phyloP scores from a whole-genome alignment of 495 filamentous ascomycete species.

The Stereocaulon alpinum region DNA sequence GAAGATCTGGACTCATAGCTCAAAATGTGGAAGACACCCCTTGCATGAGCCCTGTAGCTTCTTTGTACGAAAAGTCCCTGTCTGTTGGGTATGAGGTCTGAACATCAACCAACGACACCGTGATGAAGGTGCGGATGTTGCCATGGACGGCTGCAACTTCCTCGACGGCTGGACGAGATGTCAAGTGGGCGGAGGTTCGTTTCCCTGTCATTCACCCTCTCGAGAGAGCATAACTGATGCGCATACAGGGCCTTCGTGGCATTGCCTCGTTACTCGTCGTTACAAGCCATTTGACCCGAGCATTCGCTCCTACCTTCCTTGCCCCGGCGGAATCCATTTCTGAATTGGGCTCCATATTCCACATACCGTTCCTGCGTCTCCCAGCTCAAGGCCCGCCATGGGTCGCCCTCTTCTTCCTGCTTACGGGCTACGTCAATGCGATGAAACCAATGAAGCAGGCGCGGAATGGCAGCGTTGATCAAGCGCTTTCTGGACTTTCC shows the following conservation, averaged over 20 bases:
- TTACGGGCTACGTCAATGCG: conserved; percentile 60
- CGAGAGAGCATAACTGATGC: conserved; percentile 2
- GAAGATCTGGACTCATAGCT: neutral
- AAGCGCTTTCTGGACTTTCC: conserved; percentile 42
- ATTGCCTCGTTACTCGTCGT: conserved; percentile 54
- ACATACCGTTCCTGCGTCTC: conserved; percentile 51
- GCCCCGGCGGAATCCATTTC: conserved; percentile 24
- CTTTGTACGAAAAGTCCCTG: neutral
- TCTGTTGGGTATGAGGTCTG: neutral
- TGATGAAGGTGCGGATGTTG: neutral
- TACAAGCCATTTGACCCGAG: conserved; percentile 27
- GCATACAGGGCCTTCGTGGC: conserved; percentile 48
- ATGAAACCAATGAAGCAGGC: conserved; percentile 53
- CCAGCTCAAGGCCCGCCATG: conserved; percentile 53
- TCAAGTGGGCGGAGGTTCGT: conserved; percentile 63
- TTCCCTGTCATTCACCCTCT: neutral
- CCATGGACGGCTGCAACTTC: conserved; percentile 6
- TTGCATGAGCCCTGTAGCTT: neutral
- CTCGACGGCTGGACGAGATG: conserved; percentile 19
- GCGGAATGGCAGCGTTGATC: conserved; percentile 41
- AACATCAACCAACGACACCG: neutral
- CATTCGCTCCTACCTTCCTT: conserved; percentile 9
- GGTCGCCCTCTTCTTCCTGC: conserved; percentile 57
- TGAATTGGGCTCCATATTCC: conserved; percentile 39
- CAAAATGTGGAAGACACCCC: neutral